A percentile compares a stretch with the other conserved stretches of the same genome.
Evolutionary conservation across 2,329 filamentous ascomycete genomes (phyloP).

Genomic region (Epichloe sp.): DNA sequence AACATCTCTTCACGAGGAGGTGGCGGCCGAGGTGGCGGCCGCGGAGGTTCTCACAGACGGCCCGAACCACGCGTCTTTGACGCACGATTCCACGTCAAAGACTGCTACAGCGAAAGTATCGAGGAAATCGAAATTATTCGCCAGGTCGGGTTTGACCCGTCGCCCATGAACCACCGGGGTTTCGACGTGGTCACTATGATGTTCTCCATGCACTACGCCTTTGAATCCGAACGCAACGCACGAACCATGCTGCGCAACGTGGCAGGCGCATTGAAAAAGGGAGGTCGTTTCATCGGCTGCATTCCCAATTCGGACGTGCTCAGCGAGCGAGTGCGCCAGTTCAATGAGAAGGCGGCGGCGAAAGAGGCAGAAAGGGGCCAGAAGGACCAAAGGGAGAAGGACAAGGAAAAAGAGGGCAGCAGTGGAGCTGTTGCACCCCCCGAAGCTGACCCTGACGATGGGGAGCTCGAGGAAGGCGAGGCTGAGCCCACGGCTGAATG

Average conservation of each 20-base stretch:
- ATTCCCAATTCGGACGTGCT: conserved; percentile 97
- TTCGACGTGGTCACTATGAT: conserved; percentile 98
- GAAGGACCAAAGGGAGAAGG: conserved; percentile 15
- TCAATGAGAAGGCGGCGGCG: conserved; percentile 44
- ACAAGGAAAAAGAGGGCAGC: conserved; percentile 9
- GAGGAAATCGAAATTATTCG: conserved; percentile 69
- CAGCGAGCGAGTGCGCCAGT: conserved; percentile 60
- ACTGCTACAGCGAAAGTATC: conserved; percentile 80
- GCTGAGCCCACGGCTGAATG: conserved; percentile 59
- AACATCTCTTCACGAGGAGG: conserved; percentile 52
- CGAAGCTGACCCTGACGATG: conserved; percentile 23
- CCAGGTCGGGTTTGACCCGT: conserved; percentile 76
- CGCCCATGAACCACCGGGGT: conserved; percentile 59
- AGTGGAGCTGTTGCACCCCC: conserved; percentile 3
- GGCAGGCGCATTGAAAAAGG: conserved; percentile 79
- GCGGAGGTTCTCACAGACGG: conserved; percentile 35
- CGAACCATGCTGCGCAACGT: conserved; percentile 90
- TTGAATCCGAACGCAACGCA: conserved; percentile 82
- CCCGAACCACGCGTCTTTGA: conserved; percentile 55
- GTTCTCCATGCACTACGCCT: conserved; percentile 99
- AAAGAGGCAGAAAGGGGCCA: conserved; percentile 30
- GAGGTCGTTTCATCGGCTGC: conserved; percentile 84
- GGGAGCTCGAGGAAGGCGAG: conserved; percentile 47
- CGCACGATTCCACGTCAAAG: conserved; percentile 77
- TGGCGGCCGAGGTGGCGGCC: conserved; percentile 41